Evolutionary conservation across 225 moss, liverwort and hornwort genomes (phyloP).

Genomic region (Physcomitrium patens): DNA sequence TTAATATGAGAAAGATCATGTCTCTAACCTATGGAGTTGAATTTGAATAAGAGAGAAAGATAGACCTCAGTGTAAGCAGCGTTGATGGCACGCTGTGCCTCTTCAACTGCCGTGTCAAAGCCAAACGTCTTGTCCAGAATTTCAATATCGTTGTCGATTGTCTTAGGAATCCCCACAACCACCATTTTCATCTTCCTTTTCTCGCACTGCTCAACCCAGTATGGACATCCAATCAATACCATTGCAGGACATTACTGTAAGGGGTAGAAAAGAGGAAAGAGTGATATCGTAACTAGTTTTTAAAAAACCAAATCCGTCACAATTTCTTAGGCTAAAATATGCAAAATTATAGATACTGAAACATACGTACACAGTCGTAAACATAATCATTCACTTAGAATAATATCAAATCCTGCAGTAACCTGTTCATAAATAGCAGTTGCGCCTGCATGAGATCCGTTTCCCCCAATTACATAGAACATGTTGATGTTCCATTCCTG

Average conservation of each 20-base stretch:
- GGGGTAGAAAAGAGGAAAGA: neutral
- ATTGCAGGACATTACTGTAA: neutral
- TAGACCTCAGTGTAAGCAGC: slow-evolving; percentile 88
- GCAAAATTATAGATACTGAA: neutral
- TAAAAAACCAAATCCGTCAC: neutral
- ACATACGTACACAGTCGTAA: too few relatives aligned
- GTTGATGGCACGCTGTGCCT: slow-evolving; percentile 94
- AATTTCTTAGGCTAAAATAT: too few relatives aligned
- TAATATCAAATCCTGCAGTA: slow-evolving; percentile 2
- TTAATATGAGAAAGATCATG: neutral
- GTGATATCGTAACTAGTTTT: too few relatives aligned
- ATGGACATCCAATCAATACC: neutral
- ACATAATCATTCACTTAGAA: neutral
- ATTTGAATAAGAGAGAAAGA: neutral
- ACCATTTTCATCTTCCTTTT: slow-evolving; percentile 87
- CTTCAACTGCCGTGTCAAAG: slow-evolving; percentile 94
- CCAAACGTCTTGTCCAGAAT: slow-evolving; percentile 94
- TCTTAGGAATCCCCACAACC: slow-evolving; percentile 88
- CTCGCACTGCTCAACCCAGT: slow-evolving; percentile 51
- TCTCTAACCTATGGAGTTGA: neutral
- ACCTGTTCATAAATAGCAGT: slow-evolving; percentile 85
- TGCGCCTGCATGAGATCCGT: slow-evolving; percentile 95
- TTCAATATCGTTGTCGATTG: slow-evolving; percentile 90
- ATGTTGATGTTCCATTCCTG: slow-evolving; percentile 79
- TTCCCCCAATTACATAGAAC: slow-evolving; percentile 92